Percentiles rank a stretch among this genome's conserved stretches.
phyloP scores from a whole-genome alignment of 352 stramenopile species.

The Phytophthora citrophthora region DNA sequence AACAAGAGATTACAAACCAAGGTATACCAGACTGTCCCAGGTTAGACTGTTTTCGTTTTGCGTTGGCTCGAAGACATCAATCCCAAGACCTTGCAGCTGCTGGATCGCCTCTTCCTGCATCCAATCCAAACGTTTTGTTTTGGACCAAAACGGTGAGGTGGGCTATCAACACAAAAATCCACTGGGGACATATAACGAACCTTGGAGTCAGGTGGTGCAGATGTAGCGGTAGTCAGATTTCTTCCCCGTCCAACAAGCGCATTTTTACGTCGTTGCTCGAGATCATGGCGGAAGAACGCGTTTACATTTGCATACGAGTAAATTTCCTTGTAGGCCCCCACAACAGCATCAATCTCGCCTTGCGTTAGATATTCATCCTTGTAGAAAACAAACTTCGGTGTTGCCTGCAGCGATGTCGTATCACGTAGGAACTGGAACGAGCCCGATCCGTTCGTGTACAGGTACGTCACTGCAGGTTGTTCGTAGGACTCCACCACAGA shows the following conservation, averaged over 20 bases:
- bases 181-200: conserved; percentile 21
- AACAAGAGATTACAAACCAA: neutral
- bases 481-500: conserved; percentile 72
- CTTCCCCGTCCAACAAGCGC: conserved; percentile 39
- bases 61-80: conserved; percentile 80
- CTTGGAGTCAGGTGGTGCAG: conserved; percentile 43
- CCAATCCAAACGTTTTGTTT: too few species aligned
- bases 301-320: conserved; percentile 83
- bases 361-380: conserved; percentile 84
- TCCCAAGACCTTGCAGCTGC: conserved; percentile 77
- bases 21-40: conserved; percentile 82
- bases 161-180: neutral
- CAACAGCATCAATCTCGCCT: conserved; percentile 74
- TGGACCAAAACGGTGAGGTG: neutral
- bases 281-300: conserved; percentile 73
- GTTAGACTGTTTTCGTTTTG: conserved; percentile 67
- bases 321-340: conserved; percentile 87
- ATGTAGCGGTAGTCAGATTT: conserved; percentile 23
- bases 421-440: conserved; percentile 86
- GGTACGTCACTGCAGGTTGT: conserved; percentile 70
- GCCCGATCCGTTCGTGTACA: conserved; percentile 77
- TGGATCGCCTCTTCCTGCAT: conserved; percentile 81
- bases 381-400: conserved; percentile 82
- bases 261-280: conserved; percentile 72
- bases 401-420: conserved; percentile 42